Base-by-base conservation (phyloP, 1,284 basidiomycete species). In the Rugosomyces carneus region DNA sequence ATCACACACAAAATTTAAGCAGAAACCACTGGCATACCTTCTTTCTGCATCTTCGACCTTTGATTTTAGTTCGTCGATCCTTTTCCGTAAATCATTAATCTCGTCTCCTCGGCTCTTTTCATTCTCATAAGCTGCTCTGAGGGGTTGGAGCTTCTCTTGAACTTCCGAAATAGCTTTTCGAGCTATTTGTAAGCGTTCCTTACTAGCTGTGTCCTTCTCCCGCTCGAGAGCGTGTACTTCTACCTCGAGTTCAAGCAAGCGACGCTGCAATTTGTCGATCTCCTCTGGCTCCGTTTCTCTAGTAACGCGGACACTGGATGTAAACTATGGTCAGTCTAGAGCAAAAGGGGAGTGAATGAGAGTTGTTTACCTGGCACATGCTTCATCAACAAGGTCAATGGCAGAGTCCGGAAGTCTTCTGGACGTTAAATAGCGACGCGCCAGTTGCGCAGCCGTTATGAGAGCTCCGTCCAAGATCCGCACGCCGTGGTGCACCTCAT, bases 1-100 rank as follows among this genome's bases (percentile, higher is more conserved):
- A 42, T 32, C 40, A 41, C 60, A 10, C 45, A 49, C 11, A 55
- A 7, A 23, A 11, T 20, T n/a, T 29, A 42, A 37, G 27, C 31
- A 20, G n/a, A 21, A 37, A 29, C 15, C 39, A 19, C 37, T 32
- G 18, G 65, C 78, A 57, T 73, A 84, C 70, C 81, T 80, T 63
- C 95, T 76, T 65, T 98, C 93, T 5, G 95, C 95, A 40, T 96
- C 93, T 56, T 96, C 92, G 0, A 90, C 87, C 71, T 98, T 99
- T 18, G 87, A 84, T 54, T 84, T 88, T 35, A 99, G 73, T 53
- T 96, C 90, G 57, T 99, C 96, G 42, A 99, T 92, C 67, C 79
- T 88, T 59, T 81, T 78, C 43, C 91, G 80, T 26, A 91, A 76
- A 2, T 76, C 68, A 56, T 89, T 87, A 56, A 98, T 81, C 60